phyloP scores from a whole-genome alignment of 805 yeast species.

The Spathaspora hagerdaliae region DNA sequence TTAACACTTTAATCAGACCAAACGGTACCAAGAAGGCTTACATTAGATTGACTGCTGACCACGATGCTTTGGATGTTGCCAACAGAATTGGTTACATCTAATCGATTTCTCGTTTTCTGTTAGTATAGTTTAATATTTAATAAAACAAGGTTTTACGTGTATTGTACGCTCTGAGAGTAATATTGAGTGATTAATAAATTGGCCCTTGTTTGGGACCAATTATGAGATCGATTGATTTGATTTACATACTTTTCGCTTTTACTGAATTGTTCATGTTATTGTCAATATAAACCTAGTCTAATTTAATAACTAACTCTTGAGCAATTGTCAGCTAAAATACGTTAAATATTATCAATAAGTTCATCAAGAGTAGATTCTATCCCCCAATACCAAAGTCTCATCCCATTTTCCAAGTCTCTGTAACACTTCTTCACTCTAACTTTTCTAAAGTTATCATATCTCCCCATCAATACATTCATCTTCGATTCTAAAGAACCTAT shows the following conservation, averaged over 20 bases:
- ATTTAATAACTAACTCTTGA: too few species aligned
- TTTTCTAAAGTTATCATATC: constrained; percentile 22
- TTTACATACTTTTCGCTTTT: too few species aligned
- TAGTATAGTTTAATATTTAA: constrained; percentile 1
- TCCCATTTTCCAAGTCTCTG: background rate
- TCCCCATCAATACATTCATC: constrained; percentile 19
- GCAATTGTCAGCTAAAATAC: too few species aligned
- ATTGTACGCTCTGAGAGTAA: too few species aligned
- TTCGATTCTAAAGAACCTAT: background rate
- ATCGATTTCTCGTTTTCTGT: constrained; percentile 15
- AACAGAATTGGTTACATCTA: constrained; percentile 99
- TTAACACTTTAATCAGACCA: constrained; percentile 97
- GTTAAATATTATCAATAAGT: background rate
- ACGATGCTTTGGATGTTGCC: constrained; percentile 99
- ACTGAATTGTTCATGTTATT: too few species aligned
- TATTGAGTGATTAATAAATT: too few species aligned
- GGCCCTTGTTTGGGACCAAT: too few species aligned
- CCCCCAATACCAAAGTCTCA: background rate
- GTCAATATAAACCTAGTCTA: too few species aligned
- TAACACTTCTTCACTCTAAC: constrained; percentile 13
- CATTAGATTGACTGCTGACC: constrained; percentile 97
- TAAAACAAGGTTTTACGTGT: background rate
- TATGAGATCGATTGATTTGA: too few species aligned
- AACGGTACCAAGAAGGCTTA: constrained; percentile 99
- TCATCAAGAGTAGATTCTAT: background rate